Evolutionary conservation across 768 basidiomycete genomes (phyloP).

Genomic region (Suillus sp.): DNA sequence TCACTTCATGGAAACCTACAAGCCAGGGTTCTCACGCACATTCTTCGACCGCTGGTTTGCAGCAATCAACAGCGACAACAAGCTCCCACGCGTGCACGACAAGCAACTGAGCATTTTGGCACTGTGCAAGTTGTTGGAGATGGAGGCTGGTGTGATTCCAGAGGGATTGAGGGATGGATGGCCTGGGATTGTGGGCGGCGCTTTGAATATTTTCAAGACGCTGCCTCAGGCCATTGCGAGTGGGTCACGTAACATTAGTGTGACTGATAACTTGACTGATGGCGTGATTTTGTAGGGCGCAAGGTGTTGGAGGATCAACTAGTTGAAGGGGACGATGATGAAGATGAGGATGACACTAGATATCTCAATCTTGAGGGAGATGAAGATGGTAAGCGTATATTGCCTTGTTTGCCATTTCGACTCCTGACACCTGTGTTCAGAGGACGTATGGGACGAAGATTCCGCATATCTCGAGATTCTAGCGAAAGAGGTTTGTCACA

Average conservation of each 20-base stretch:
- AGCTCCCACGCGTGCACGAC: conserved; percentile 85
- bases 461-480: conserved; percentile 87
- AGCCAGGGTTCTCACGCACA: conserved; percentile 59
- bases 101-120: conserved; percentile 83
- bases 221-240: conserved; percentile 77
- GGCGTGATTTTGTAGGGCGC: conserved; percentile 43
- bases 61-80: conserved; percentile 58
- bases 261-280: background rate
- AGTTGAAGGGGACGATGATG: conserved; percentile 45
- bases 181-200: conserved; percentile 71
- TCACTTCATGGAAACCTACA: conserved; percentile 67
- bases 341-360: conserved; percentile 51
- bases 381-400: conserved; percentile 47
- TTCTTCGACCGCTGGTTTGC: conserved; percentile 89
- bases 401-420: background rate
- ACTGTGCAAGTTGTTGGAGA: conserved; percentile 74
- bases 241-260: conserved; percentile 34
- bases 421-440: conserved; percentile 35
- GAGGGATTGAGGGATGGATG: conserved; percentile 66
- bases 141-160: conserved; percentile 59
- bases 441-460: conserved; percentile 90
- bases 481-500: conserved; percentile 66
- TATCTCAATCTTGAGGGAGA: conserved; percentile 68
- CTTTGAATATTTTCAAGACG: conserved; percentile 73
- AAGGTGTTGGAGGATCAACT: conserved; percentile 59